Conservation (phyloP, 169 alveolate genomes). For the Eimeria brunetti region DNA sequence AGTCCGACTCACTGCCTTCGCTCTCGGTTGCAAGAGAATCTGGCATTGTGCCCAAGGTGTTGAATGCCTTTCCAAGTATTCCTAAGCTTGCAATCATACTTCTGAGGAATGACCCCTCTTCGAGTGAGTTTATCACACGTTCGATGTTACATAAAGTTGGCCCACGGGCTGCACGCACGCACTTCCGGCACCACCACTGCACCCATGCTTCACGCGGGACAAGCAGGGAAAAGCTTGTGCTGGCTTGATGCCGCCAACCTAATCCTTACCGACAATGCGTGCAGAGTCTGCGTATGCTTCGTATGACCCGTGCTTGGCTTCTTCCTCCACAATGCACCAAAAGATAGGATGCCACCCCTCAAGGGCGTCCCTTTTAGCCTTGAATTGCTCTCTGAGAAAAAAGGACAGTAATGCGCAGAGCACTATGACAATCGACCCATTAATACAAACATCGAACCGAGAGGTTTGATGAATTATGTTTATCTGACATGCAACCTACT, state of each 20-base stretch:
- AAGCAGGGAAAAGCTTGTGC: neutral
- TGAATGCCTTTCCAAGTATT: constrained; percentile 24
- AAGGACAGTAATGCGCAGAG: neutral
- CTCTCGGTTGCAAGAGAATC: constrained; percentile 6
- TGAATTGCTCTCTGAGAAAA: neutral
- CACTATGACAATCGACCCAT: neutral
- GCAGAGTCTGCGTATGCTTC: neutral
- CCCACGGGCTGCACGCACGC: constrained; percentile 51
- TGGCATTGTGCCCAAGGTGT: neutral
- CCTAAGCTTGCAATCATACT: constrained; percentile 33
- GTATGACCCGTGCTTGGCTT: constrained; percentile 31
- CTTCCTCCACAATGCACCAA: constrained; percentile 53
- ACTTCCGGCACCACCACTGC: too few species aligned
- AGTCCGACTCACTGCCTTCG: constrained; percentile 25
- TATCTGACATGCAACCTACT: neutral
- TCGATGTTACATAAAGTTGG: constrained; percentile 39
- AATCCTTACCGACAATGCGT: constrained; percentile 1
- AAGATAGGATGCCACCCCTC: constrained; percentile 40
- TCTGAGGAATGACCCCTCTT: constrained; percentile 56
- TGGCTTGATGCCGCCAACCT: neutral
- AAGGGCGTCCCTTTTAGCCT: constrained; percentile 23
- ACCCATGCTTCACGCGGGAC: neutral
- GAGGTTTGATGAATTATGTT: neutral
- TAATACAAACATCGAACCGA: neutral
- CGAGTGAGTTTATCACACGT: constrained; percentile 36